These are phyloP conservation scores for Herpomyces periplanetae DNA, from an alignment of 2,329 filamentous ascomycete genomes.

Conservation along the genomic window DNA sequence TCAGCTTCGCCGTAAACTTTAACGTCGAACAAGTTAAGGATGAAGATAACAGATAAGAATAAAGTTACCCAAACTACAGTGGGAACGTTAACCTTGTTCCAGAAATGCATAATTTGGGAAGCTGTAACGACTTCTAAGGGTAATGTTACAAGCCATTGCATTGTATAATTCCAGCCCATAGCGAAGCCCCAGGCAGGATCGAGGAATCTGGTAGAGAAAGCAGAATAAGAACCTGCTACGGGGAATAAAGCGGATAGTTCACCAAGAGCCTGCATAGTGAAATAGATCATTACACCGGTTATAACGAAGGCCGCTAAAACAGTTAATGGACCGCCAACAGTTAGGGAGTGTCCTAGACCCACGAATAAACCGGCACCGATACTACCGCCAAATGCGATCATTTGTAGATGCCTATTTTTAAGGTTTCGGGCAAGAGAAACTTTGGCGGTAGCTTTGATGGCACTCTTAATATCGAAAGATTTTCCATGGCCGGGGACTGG, in stretches of 20 bases:
- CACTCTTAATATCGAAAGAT: slow-evolving; percentile 20
- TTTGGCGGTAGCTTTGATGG: slow-evolving; percentile 21
- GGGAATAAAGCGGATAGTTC: slow-evolving; percentile 71
- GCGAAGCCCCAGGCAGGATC: slow-evolving; percentile 82
- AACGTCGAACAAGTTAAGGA: slow-evolving; percentile 58
- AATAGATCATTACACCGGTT: slow-evolving; percentile 58
- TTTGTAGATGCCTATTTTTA: slow-evolving; percentile 58
- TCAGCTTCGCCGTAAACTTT: slow-evolving; percentile 65
- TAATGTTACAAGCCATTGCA: slow-evolving; percentile 53
- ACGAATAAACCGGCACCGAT: slow-evolving; percentile 58
- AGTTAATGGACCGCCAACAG: slow-evolving; percentile 33
- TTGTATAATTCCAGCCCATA: slow-evolving; percentile 78
- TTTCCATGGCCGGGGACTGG: slow-evolving; percentile 13
- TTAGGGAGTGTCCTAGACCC: slow-evolving; percentile 29
- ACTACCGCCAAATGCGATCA: slow-evolving; percentile 84
- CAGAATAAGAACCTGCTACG: slow-evolving; percentile 60
- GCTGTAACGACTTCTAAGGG: slow-evolving; percentile 61
- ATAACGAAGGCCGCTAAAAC: slow-evolving; percentile 36
- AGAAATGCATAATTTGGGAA: slow-evolving; percentile 44
- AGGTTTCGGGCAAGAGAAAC: slow-evolving; percentile 34
- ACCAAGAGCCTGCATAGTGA: slow-evolving; percentile 58
- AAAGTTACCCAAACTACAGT: slow-evolving; percentile 42
- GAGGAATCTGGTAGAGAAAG: slow-evolving; percentile 63
- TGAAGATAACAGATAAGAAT: slow-evolving; percentile 32
- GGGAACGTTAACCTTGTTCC: slow-evolving; percentile 18